These are phyloP conservation scores for Gamarada debralockiae DNA, from an alignment of 495 filamentous ascomycete genomes.

Conservation along the genomic window DNA sequence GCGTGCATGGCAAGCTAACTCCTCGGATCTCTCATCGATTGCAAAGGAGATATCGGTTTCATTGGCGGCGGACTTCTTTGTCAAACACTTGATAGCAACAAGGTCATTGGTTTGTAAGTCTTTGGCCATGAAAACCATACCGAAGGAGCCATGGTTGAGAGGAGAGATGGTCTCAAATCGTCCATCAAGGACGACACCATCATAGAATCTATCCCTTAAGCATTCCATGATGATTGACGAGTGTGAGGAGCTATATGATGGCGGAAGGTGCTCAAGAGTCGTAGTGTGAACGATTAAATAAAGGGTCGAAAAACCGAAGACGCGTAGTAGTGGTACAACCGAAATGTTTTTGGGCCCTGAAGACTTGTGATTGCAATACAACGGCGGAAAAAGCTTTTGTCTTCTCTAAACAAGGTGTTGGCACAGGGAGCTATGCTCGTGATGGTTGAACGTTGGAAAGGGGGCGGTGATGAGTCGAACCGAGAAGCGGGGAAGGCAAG, in stretches of 20 bases:
- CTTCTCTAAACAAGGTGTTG: slow-evolving; percentile 28
- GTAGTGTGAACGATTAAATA: not conserved
- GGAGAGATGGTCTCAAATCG: slow-evolving; percentile 89
- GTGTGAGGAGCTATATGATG: not conserved
- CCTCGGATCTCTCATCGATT: slow-evolving; percentile 81
- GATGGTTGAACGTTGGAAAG: slow-evolving; percentile 3
- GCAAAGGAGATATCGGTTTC: slow-evolving; percentile 49
- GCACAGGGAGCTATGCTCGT: slow-evolving; percentile 23
- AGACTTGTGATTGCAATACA: slow-evolving; percentile 32
- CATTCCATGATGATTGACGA: slow-evolving; percentile 64
- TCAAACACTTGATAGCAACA: slow-evolving; percentile 92
- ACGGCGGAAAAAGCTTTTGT: slow-evolving; percentile 26
- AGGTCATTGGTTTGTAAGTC: slow-evolving; percentile 69
- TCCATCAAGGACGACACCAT: slow-evolving; percentile 72
- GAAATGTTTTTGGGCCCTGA: slow-evolving; percentile 22
- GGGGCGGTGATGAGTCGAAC: slow-evolving; percentile 1
- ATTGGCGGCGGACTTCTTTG: slow-evolving; percentile 62
- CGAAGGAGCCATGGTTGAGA: slow-evolving; percentile 97
- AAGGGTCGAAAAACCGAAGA: slow-evolving; percentile 13
- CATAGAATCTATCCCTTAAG: slow-evolving; percentile 67
- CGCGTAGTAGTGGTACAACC: slow-evolving; percentile 21
- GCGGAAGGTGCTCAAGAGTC: not conserved
- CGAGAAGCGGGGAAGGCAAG: not conserved
- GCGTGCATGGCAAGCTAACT: slow-evolving; percentile 74
- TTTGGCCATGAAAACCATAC: slow-evolving; percentile 91